Evolutionary conservation across 768 basidiomycete genomes (phyloP), one percentile per base, ranked within the genome.

Genomic region (Lactarius sanguifluus): DNA sequence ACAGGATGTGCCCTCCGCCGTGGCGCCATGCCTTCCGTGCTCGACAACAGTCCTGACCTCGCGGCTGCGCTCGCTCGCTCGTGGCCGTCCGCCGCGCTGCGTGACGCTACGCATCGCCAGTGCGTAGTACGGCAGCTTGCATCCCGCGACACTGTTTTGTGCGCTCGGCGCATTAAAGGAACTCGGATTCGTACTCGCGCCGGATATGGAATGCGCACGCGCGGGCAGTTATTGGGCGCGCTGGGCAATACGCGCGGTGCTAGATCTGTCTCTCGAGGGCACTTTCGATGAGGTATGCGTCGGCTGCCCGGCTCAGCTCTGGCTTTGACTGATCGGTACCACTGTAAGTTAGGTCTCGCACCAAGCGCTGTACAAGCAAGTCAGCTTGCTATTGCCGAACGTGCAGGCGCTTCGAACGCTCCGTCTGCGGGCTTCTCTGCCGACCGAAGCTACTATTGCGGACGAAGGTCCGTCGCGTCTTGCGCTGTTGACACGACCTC

Each of bases 101-200:
- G 69, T 72, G 18, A 66, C 67, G 25, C 57, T 77, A 15, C 72
- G 71, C 45, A 64, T 77, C 28, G 69, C 74, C 13, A 70, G 69
- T 20, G 77, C 77, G 16, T 69, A 77, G 30, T 77, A 76, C 64
- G 77, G 77, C 28, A 76, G 77, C 0, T 66, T 78, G 30, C 73
- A 74, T 2, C 77, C 77, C 1, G 74, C 73, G 8, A 72, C 72
- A 18, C 64, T 77, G 20, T 74, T 75, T 69, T 59, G 62, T 3
- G 72, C 71, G 28, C 64, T 77, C 36, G 71, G 71, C 28, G 63
- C 58, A 18, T 57, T 71, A 15, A 62, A 74, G 32, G 61, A 69
- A 8, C 64, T 64, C 34, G 56, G 72, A 20, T 55, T 67, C 6
- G 66, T 66, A 0, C 65, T 77, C 30, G 62, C 64, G 15, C 62